phyloP scores from a whole-genome alignment of 148 eudicot species.

The Spergularia marina region DNA sequence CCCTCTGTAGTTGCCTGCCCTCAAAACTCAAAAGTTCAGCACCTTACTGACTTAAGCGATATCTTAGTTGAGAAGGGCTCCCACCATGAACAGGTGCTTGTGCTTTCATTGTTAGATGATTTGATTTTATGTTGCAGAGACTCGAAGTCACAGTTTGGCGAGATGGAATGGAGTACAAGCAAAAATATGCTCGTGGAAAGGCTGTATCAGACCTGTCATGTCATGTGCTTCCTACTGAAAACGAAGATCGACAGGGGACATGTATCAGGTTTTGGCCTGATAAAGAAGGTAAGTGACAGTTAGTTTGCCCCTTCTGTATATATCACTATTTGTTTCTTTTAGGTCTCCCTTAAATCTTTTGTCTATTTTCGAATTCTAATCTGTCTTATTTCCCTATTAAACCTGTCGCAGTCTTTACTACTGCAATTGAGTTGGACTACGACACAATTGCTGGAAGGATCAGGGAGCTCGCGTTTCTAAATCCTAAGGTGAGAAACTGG shows the following conservation, averaged over 20 bases:
- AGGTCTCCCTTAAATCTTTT: background rate
- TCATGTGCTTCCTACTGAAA: constrained; percentile 48
- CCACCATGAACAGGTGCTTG: background rate
- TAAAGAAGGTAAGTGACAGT: constrained; percentile 51
- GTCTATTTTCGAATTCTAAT: constrained; percentile 1
- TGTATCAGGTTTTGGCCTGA: constrained; percentile 89
- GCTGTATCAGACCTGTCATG: constrained; percentile 58
- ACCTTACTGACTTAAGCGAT: background rate
- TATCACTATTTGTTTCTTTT: constrained; percentile 12
- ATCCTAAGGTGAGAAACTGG: constrained; percentile 66
- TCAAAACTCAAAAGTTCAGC: background rate
- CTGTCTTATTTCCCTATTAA: constrained; percentile 9
- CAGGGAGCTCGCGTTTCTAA: constrained; percentile 96
- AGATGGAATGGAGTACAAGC: constrained; percentile 74
- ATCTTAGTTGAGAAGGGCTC: constrained; percentile 4
- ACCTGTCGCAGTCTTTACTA: constrained; percentile 71
- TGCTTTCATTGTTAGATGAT: background rate
- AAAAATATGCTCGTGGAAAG: constrained; percentile 90
- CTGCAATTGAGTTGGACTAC: constrained; percentile 75
- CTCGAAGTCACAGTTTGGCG: constrained; percentile 91
- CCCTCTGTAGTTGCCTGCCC: background rate
- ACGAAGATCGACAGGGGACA: constrained; percentile 64
- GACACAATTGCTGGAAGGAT: constrained; percentile 85
- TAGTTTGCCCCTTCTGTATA: background rate
- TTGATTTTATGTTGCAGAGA: constrained; percentile 36